Evolutionary conservation across 805 yeast species (phyloP).

Genomic region (Metahyphopichia silvanorum): DNA sequence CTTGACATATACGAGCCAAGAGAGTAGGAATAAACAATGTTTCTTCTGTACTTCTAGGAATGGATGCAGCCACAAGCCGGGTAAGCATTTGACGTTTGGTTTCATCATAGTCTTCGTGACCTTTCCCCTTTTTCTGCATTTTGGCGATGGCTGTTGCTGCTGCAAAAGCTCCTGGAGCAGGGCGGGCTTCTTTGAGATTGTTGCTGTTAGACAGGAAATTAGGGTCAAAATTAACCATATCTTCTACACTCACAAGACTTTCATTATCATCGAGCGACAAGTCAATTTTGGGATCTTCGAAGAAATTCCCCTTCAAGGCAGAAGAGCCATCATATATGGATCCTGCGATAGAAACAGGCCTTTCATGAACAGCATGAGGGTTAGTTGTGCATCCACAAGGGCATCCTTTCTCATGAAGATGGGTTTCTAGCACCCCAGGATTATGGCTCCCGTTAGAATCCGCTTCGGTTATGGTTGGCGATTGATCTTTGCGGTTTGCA

Average conservation of each 20-base stretch:
- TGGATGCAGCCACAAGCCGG: constrained; percentile 59
- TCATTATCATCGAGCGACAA: constrained; percentile 22
- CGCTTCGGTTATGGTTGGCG: constrained; percentile 1
- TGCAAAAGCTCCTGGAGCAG: constrained; percentile 71
- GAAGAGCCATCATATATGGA: constrained; percentile 45
- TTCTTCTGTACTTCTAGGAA: constrained; percentile 77
- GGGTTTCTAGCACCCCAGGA: constrained; percentile 14
- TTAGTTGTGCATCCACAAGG: constrained; percentile 55
- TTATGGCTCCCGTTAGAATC: constrained; percentile 16
- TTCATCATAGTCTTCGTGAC: constrained; percentile 19
- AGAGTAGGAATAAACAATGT: constrained; percentile 71
- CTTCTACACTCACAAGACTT: constrained; percentile 27
- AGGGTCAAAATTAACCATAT: constrained; percentile 13
- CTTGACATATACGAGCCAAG: constrained; percentile 64
- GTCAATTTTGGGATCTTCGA: constrained; percentile 41
- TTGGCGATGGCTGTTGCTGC: constrained; percentile 63
- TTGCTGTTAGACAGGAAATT: constrained; percentile 8
- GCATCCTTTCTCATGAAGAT: constrained; percentile 38
- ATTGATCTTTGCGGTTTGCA: constrained; percentile 16
- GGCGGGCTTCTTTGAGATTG: constrained; percentile 45
- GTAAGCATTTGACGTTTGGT: constrained; percentile 37
- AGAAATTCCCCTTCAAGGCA: constrained; percentile 38
- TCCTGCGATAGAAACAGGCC: constrained; percentile 67
- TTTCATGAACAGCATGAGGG: constrained; percentile 54
- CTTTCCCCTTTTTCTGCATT: constrained; percentile 36